Percentiles rank a stretch among this genome's conserved stretches.
Evolutionary conservation across 805 yeast genomes (phyloP).

Genomic region (Pichia nakasei): DNA sequence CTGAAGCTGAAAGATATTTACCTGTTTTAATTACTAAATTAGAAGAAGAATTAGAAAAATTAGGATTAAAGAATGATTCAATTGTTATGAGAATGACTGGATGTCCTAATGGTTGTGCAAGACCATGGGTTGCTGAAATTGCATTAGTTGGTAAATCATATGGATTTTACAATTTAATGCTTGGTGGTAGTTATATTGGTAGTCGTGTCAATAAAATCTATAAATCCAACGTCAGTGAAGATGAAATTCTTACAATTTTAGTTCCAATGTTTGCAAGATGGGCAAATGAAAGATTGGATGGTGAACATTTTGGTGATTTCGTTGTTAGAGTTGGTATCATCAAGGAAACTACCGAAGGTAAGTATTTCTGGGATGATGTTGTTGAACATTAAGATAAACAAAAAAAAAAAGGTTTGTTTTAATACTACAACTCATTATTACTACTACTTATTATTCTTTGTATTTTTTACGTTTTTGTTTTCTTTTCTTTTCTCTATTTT

Average conservation of each 20-base stretch:
- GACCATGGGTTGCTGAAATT: conserved; percentile 97
- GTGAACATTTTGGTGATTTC: conserved; percentile 94
- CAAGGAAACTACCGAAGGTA: conserved; percentile 83
- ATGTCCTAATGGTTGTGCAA: conserved; percentile 97
- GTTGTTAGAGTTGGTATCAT: conserved; percentile 80
- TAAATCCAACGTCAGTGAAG: conserved; percentile 82
- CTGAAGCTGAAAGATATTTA: conserved; percentile 89
- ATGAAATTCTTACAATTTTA: conserved; percentile 68
- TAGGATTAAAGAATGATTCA: conserved; percentile 89
- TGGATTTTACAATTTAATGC: conserved; percentile 86
- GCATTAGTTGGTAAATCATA: conserved; percentile 93
- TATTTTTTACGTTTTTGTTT: background rate
- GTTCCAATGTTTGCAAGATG: conserved; percentile 88
- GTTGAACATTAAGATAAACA: conserved; percentile 50
- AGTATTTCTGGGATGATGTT: conserved; percentile 88
- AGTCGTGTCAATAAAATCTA: conserved; percentile 85
- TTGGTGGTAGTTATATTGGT: conserved; percentile 95
- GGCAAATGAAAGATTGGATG: conserved; percentile 84
- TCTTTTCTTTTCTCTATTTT: too few relatives aligned
- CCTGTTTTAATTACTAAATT: conserved; percentile 76
- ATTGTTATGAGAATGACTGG: conserved; percentile 98
- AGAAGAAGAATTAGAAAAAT: conserved; percentile 82
- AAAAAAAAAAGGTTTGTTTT: background rate
- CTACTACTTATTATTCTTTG: background rate
- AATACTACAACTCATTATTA: background rate